Conservation (phyloP, 306 rosid genomes). For the Sicyos edulis region DNA sequence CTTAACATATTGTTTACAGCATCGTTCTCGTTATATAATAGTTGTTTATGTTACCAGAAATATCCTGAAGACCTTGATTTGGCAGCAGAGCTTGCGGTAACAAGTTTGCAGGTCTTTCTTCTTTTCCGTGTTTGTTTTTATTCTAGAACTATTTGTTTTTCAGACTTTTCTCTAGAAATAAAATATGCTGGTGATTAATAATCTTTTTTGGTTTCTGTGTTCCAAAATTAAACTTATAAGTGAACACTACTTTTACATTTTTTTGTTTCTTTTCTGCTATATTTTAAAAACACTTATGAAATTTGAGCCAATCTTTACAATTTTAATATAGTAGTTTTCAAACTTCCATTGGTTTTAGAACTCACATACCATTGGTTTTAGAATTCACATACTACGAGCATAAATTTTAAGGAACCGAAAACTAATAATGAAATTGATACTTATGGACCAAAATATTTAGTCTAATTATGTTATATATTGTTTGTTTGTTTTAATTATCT, state of each 20-base stretch:
- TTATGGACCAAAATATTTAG: not conserved
- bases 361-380: not conserved
- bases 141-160: constrained; percentile 1
- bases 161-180: not conserved
- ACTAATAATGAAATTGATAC: too few relatives aligned
- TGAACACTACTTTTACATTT: not conserved
- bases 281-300: too few relatives aligned
- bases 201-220: too few relatives aligned
- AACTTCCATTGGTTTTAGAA: not conserved
- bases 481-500: too few relatives aligned
- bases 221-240: not conserved
- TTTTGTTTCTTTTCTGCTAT: too few relatives aligned
- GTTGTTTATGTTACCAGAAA: constrained; percentile 44
- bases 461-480: too few relatives aligned
- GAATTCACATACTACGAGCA: not conserved
- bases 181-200: not conserved
- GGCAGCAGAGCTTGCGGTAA: constrained; percentile 84
- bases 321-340: too few relatives aligned
- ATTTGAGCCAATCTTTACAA: too few relatives aligned
- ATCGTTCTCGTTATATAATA: constrained; percentile 11
- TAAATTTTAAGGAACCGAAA: too few relatives aligned
- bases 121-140: not conserved
- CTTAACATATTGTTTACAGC: constrained; percentile 13
- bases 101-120: constrained; percentile 68
- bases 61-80: constrained; percentile 55